Evolutionary conservation across 2,329 filamentous ascomycete species (phyloP), one percentile per base, ranked within the genome.

Genomic region (Cladosporium oxysporum): DNA sequence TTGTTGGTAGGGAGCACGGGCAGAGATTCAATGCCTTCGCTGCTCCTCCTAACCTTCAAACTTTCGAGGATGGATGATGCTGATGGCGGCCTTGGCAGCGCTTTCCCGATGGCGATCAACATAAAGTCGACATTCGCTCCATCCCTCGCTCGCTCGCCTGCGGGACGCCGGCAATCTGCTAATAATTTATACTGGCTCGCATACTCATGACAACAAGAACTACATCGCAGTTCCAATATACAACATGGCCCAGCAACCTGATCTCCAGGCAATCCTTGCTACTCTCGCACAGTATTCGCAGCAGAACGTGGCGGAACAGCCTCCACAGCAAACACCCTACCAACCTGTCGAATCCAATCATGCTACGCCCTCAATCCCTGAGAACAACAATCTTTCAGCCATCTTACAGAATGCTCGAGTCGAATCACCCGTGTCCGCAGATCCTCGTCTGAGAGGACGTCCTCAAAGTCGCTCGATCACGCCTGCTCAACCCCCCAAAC

Each of bases 251-350:
- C 64, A 61, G 29, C 65, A 68, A 10, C 74, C 74, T 53, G 74
- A 76, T 65, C 68, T 78, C 14, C 72, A 76, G 37, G 62, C 70
- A 8, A 77, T 78, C 37, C 74, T 78, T 35, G 75, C 76, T 5
- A 78, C 73, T 28, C 72, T 78, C 7, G 71, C 75, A 18, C 72
- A 72, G 41, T 41, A 65, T 53, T 44, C 55, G 12, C 52, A 53
- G 31, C 60, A 55, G 16, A 29, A 47, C n/a, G 11, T 26, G 5
- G 28, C 47, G 41, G n/a, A 44, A 21, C 31, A 60, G 16, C n/a
- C 47, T n/a, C 49, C 58, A 53, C 55, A 41, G n/a, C 44, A 57
- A 44, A 26, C 61, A 44, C 50, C 49, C 16, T 21, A 31, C 23
- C 49, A 44, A 5, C 33, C 33, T 18, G 26, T n/a, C 29, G 37